phyloP scores from a whole-genome alignment of 192 early-diverging fungal species.

The Coemansia guatemalensis region DNA sequence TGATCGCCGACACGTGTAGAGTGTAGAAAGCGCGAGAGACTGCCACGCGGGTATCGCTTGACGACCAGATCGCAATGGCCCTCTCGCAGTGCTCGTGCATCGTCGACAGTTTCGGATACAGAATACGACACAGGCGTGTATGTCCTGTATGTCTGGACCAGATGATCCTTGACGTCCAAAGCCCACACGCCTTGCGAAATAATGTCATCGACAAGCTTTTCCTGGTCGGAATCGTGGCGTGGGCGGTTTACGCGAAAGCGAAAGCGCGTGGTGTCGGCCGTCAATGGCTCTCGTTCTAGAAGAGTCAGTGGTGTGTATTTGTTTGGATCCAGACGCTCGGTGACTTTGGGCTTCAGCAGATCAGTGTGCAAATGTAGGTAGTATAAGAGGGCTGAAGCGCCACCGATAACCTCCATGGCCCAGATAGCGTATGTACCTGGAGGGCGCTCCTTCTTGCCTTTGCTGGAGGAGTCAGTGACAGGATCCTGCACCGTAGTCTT shows the following conservation, averaged over 20 bases:
- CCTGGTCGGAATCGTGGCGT: conserved; percentile 36
- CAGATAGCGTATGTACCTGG: conserved; percentile 47
- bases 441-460: conserved; percentile 23
- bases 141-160: conserved; percentile 65
- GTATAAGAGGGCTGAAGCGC: conserved; percentile 28
- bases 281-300: conserved; percentile 44
- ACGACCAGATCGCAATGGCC: conserved; percentile 64
- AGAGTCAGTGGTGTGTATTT: conserved; percentile 58
- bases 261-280: conserved; percentile 57
- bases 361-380: conserved; percentile 42
- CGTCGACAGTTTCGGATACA: conserved; percentile 30
- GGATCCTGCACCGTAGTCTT: background rate
- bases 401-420: conserved; percentile 49
- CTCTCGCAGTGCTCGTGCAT: conserved; percentile 19
- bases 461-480: background rate
- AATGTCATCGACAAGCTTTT: conserved; percentile 24
- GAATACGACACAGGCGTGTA: conserved; percentile 66
- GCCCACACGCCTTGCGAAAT: conserved; percentile 54
- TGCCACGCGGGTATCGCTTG: conserved; percentile 66
- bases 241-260: conserved; percentile 58
- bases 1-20: conserved; percentile 54
- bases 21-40: conserved; percentile 63
- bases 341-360: conserved; percentile 32
- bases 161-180: conserved; percentile 68
- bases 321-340: conserved; percentile 38